Base-by-base conservation (phyloP, 148 eudicot genomes). In the Vaccinium darrowii region DNA sequence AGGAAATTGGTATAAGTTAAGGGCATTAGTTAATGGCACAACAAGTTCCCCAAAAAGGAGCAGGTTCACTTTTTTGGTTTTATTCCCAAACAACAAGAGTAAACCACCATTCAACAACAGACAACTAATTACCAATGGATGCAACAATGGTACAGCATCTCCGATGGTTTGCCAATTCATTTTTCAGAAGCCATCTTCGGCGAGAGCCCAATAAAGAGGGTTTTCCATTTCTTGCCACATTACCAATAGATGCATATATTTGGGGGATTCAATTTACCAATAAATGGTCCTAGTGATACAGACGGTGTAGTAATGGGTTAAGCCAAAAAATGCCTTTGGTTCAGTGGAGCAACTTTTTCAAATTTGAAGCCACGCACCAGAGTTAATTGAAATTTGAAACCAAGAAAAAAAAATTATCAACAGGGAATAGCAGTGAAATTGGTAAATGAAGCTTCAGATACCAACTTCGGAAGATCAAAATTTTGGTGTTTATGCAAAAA, bases 31-130 rank as follows among this genome's bases (percentile, higher is more conserved):
- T 39, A 30, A 79, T 43, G 62, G 51, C 82, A 56, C 49, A 57
- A 57, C 63, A 54, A 56, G 67, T 51, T 79, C 69, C 82, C 82
- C 62, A 7, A 58, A 36, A 36, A 33, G 82, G n/a, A 36, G 83
- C 30, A 60, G 50, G 54, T 43, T 58, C 73, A 36, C 52, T 58
- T 57, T 79, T 36, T 56, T 30, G 62, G 56, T 33, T 23, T 58
- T 60, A 4, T 36, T 56, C 52, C 18, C 6, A 81, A 21, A 15
- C 3, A 12, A 4, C 57, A 15, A 14, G 14, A 63, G 7, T 13
- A 81, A 43, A 43, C 39, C 75, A 81, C 7, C 36, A 23, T 65
- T 56, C 7, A 3, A 49, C 57, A 50, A 43, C 47, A 43, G 47
- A 5, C 0, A 43, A 57, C 30, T 16, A 57, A 33, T 56, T 11